Conservation (phyloP, 2,329 filamentous ascomycete species). For the Hymenoscyphus occultus region DNA sequence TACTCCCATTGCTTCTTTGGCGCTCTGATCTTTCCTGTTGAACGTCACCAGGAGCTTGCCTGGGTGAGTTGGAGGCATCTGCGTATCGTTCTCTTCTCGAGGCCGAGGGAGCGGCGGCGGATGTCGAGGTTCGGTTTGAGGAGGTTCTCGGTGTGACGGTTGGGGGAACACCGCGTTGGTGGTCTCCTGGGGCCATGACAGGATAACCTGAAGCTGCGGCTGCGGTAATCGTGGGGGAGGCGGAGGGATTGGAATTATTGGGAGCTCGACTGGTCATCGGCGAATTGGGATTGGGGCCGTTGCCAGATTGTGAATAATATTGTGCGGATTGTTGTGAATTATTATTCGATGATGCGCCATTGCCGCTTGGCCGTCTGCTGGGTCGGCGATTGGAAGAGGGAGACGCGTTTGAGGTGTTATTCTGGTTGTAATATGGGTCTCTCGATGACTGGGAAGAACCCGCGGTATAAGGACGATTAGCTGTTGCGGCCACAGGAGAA, state of each 20-base stretch:
- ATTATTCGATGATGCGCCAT: conserved; percentile 39
- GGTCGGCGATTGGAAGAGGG: conserved; percentile 50
- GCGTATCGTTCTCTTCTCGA: conserved; percentile 27
- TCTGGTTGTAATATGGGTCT: conserved; percentile 51
- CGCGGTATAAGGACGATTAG: conserved; percentile 52
- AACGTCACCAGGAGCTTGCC: conserved; percentile 27
- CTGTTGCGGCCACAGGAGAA: conserved; percentile 46
- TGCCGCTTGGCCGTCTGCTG: conserved; percentile 52
- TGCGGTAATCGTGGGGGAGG: conserved; percentile 43
- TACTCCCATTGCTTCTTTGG: conserved; percentile 40
- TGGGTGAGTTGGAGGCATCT: conserved; percentile 28
- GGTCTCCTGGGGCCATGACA: conserved; percentile 42
- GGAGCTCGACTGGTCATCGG: conserved; percentile 22
- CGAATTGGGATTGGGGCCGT: conserved; percentile 18
- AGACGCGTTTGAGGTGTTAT: conserved; percentile 40
- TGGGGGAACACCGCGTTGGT: conserved; percentile 62
- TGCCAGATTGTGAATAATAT: conserved; percentile 31
- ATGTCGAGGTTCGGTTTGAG: conserved; percentile 55
- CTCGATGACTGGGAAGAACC: conserved; percentile 51
- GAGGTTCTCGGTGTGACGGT: conserved; percentile 79
- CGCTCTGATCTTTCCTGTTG: conserved; percentile 27
- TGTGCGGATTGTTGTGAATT: conserved; percentile 28
- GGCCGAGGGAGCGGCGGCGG: conserved; percentile 36
- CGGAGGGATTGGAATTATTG: conserved; percentile 34
- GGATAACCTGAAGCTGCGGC: conserved; percentile 37